Evolutionary conservation across 164 flowering plant genomes (phyloP), one percentile per base, ranked within the genome.

Genomic region (Tetrastigma voinierianum): DNA sequence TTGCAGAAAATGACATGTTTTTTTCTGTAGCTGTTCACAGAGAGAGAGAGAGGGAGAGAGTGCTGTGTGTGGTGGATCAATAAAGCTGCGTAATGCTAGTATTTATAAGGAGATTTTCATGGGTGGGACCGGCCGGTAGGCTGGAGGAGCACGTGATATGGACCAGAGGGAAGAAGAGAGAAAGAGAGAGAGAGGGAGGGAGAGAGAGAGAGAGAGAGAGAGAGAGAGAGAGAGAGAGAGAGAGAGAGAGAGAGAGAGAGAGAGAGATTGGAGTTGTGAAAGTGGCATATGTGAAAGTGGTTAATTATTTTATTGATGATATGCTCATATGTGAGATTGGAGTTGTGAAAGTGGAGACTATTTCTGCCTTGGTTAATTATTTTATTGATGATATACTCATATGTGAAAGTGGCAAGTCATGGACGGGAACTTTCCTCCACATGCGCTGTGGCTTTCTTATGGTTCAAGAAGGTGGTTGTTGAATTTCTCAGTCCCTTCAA

Each of bases 1-100:
- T 66, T 90, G 15, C 87, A 79, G 63, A 59, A 61, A 8, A 17
- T 11, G 7, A 18, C n/a, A 21, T 11, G 47, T 51, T 66, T 51
- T 51, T 65, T n/a, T n/a, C n/a, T n/a, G n/a, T n/a, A n/a, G n/a
- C n/a, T n/a, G n/a, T 7, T 32, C 40, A 4, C 6, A 32, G 40
- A 16, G 32, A 57, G 40, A 16, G 61, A 24, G 61, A 57, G 61
- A 23, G 20, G 9, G 62, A 13, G 40, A 32, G 40, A 32, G 40
- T 3, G 40, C 6, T 32, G 40, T 3, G 0, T 32, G 7, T 32
- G 40, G 40, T 32, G 40, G 40, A 32, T 32, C 40, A 32, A 32
- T 32, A 2, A 3, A 32, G 40, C 40, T 32, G 40, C 40, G 2
- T 32, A 7, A 32, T 32, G 40, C 40, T 32, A 20, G 61, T 51